A percentile compares a stretch with the other conserved stretches of the same genome.
Evolutionary conservation across 306 rosid species (phyloP).

Genomic region (Herpetospermum pedunculosum): DNA sequence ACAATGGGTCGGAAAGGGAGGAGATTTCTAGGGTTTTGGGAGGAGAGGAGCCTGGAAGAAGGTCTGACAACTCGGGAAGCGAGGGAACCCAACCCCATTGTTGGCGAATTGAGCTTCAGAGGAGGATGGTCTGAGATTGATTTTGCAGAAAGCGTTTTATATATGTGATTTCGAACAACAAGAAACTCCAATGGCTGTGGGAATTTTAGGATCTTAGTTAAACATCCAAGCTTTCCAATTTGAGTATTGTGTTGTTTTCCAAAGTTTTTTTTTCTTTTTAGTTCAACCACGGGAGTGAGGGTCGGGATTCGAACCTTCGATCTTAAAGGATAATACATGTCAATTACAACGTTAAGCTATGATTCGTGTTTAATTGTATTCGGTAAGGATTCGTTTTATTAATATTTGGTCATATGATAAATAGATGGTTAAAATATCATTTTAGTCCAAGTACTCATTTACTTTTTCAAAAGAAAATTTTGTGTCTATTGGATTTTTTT

Average conservation of each 20-base stretch:
- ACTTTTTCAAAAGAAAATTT: too few species aligned
- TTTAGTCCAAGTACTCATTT: too few species aligned
- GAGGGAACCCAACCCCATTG: constrained; percentile 79
- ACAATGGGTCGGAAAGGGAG: constrained; percentile 44
- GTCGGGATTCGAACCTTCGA: too few species aligned
- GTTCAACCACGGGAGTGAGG: too few species aligned
- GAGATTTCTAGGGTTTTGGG: constrained; percentile 27
- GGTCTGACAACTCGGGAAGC: constrained; percentile 65
- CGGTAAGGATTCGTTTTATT: too few species aligned
- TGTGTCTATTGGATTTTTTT: too few species aligned
- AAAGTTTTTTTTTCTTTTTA: too few species aligned
- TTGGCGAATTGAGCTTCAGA: background rate
- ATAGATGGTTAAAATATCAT: too few species aligned
- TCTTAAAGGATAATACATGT: too few species aligned
- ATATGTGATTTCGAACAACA: background rate
- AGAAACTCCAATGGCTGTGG: background rate
- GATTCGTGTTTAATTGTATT: too few species aligned
- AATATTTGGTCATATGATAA: too few species aligned
- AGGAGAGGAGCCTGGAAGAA: constrained; percentile 39
- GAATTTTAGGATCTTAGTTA: background rate
- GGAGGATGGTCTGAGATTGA: background rate
- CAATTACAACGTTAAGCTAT: too few species aligned
- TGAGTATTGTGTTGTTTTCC: background rate
- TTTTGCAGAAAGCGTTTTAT: background rate
- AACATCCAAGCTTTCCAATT: background rate